These are phyloP conservation scores for Tulasnella sp. DNA, from an alignment of 768 basidiomycete genomes.

Conservation along the genomic window DNA sequence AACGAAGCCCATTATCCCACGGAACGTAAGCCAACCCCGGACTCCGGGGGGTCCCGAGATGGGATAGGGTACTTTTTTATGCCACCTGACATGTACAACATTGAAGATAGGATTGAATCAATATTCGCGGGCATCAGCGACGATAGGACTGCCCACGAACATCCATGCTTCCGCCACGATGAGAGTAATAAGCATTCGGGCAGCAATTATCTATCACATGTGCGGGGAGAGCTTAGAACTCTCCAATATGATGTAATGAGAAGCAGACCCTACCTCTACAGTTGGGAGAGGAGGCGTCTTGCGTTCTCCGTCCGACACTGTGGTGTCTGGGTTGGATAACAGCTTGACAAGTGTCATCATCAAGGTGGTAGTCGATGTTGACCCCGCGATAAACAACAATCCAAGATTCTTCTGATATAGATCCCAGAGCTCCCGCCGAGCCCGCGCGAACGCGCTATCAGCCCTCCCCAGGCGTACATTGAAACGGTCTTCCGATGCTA, in stretches of 20 bases:
- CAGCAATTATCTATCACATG: conserved; percentile 2
- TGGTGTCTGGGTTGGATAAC: neutral
- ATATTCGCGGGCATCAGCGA: neutral
- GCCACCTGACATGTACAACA: neutral
- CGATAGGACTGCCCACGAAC: neutral
- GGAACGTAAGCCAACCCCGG: conserved; percentile 2
- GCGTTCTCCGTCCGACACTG: neutral
- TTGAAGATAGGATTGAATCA: neutral
- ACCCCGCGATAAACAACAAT: conserved; percentile 8
- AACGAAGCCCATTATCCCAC: conserved; percentile 8
- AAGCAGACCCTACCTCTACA: neutral
- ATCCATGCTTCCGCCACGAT: conserved; percentile 6
- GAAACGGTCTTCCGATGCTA: neutral
- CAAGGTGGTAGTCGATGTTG: neutral
- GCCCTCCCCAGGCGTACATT: neutral
- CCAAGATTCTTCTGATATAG: conserved; percentile 12
- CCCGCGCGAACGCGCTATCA: neutral
- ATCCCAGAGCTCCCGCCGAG: neutral
- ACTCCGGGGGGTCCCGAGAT: conserved; percentile 6
- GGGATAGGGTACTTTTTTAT: conserved; percentile 9
- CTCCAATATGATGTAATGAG: neutral
- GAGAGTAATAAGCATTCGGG: conserved; percentile 3
- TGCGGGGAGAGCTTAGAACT: neutral
- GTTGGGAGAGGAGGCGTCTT: neutral
- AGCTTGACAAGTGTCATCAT: conserved; percentile 16